Evolutionary conservation across 202 grass and related monocot genomes (phyloP), one percentile per base, ranked within the genome.

Genomic region (Carex arenaria): DNA sequence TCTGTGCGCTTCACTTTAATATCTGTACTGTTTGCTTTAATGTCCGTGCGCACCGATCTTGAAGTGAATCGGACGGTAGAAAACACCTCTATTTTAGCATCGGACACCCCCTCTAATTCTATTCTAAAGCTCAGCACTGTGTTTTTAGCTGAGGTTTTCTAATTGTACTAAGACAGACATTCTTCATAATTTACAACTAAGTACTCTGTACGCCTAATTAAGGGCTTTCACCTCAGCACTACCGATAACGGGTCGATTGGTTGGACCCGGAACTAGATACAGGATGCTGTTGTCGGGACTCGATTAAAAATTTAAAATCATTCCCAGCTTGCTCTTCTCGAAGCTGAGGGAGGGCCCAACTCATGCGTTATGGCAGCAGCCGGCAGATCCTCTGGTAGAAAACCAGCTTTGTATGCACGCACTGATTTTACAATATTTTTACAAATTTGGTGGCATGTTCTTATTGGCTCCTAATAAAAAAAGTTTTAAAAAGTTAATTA

Each of bases 291-390:
- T n/a, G 3, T 7, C 14, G 14, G 57, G 78, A 65, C 60, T 60
- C 78, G 65, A 64, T 30, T 17, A 65, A 26, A 26, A 26, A 26
- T 26, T 26, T 26, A 26, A 3, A 64, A 81, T 65, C 78, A 81
- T 64, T 81, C 78, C n/a, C 59, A 51, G 36, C 60, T 80, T 65
- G 36, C 60, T 80, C 10, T 80, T 65, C 60, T 47, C 14, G 78
- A 81, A 81, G 34, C 32, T 34, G 2, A 34, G 32, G 32, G 32
- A 34, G 32, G 32, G 26, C 26, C 26, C 26, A 26, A 18, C 31
- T 38, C 18, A 13, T 63, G 19, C 5, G 11, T 57, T 26, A 42
- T 28, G 2, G 18, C 30, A 2, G 17, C 55, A 59, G 45, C 45
- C 10, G 14, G 49, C 3, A 17, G 49, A 17, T 77, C 72, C 2